phyloP scores from a whole-genome alignment of 108 stramenopile genomes.

The Stephanodiscus minutulus region DNA sequence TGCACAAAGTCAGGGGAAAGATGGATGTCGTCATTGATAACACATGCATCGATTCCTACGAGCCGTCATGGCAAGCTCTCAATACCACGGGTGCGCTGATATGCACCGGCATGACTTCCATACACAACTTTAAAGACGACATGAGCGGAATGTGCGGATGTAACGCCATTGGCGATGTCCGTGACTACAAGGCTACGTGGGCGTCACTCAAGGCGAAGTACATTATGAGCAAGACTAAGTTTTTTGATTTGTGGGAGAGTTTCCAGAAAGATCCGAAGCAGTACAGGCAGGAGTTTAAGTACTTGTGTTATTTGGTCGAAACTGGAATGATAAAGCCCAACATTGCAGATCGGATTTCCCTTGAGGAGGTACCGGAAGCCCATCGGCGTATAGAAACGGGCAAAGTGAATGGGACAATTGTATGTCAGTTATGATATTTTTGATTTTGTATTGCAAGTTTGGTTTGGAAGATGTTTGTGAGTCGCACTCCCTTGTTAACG shows the following conservation, averaged over 20 bases:
- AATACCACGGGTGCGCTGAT: constrained; percentile 51
- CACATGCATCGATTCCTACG: constrained; percentile 51
- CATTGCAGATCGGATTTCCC: constrained; percentile 58
- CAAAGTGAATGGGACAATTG: constrained; percentile 61
- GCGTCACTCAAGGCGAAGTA: constrained; percentile 53
- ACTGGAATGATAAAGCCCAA: constrained; percentile 58
- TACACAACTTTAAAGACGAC: constrained; percentile 22
- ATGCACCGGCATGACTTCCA: constrained; percentile 37
- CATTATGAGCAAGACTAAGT: constrained; percentile 53
- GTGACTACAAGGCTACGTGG: constrained; percentile 41
- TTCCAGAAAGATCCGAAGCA: constrained; percentile 43
- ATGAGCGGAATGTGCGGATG: constrained; percentile 35
- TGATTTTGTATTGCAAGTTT: background rate
- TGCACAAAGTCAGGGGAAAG: constrained; percentile 46
- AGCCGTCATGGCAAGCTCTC: constrained; percentile 49
- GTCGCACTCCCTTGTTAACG: background rate
- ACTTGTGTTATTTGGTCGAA: constrained; percentile 58
- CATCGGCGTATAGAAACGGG: constrained; percentile 57
- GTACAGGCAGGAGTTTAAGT: constrained; percentile 52
- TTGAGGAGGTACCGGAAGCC: constrained; percentile 62
- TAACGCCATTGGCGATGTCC: constrained; percentile 40
- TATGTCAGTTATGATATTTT: constrained; percentile 58
- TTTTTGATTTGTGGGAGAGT: constrained; percentile 49
- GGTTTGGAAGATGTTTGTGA: background rate
- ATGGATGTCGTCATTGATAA: constrained; percentile 76